Evolutionary conservation across 768 basidiomycete genomes (phyloP).

Genomic region (Postia placenta): DNA sequence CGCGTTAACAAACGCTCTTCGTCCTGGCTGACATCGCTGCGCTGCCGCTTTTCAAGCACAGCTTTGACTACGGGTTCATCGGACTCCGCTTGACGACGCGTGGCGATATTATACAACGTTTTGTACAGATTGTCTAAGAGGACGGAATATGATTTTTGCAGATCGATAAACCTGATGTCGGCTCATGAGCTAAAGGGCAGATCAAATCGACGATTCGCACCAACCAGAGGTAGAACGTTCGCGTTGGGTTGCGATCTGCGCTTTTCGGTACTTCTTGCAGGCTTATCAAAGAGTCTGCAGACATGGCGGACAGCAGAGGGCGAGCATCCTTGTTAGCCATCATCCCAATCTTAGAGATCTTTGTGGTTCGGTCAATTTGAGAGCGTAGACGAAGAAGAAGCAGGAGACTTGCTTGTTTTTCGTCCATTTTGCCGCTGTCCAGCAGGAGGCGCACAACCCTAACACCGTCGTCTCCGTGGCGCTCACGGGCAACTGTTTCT

Average conservation of each 20-base stretch:
- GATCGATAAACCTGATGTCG: slow-evolving; percentile 76
- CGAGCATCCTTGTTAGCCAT: slow-evolving; percentile 86
- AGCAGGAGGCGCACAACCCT: slow-evolving; percentile 75
- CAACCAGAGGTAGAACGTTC: slow-evolving; percentile 91
- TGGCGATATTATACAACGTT: slow-evolving; percentile 79
- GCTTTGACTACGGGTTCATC: slow-evolving; percentile 60
- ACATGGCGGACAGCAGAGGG: slow-evolving; percentile 70
- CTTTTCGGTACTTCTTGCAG: slow-evolving; percentile 91
- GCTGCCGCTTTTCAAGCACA: slow-evolving; percentile 74
- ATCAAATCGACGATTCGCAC: slow-evolving; percentile 7
- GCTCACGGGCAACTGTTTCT: slow-evolving; percentile 75
- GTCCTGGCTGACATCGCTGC: slow-evolving; percentile 80
- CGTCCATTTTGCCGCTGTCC: slow-evolving; percentile 87
- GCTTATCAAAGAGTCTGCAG: slow-evolving; percentile 77
- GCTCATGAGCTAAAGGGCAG: slow-evolving; percentile 3
- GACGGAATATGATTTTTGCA: slow-evolving; percentile 72
- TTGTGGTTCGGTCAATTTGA: neutral
- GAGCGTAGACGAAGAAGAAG: neutral
- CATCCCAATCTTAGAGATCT: slow-evolving; percentile 94
- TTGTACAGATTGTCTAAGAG: slow-evolving; percentile 82
- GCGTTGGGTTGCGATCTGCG: slow-evolving; percentile 81
- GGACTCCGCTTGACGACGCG: slow-evolving; percentile 67
- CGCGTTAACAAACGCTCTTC: slow-evolving; percentile 55
- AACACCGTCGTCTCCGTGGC: slow-evolving; percentile 78
- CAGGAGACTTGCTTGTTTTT: slow-evolving; percentile 64